phyloP scores from a whole-genome alignment of 768 basidiomycete species.

The Coprinopsis sp. region DNA sequence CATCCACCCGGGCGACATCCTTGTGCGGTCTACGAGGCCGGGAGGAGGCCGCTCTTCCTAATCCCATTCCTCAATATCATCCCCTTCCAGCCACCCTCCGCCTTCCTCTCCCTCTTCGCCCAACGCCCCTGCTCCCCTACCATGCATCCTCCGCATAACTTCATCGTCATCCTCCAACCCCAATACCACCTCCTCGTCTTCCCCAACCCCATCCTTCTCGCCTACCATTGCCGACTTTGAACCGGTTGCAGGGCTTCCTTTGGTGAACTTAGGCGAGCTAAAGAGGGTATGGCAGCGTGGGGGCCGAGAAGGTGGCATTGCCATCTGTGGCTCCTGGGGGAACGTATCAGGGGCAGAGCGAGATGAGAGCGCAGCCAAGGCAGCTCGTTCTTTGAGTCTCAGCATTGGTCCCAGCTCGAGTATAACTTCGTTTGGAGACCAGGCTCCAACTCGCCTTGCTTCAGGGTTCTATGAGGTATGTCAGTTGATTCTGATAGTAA shows the following conservation, averaged over 20 bases:
- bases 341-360: background rate
- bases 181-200: slow-evolving; percentile 6
- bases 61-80: slow-evolving; percentile 55
- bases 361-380: background rate
- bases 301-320: slow-evolving; percentile 5
- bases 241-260: slow-evolving; percentile 27
- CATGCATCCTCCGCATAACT: too few species aligned
- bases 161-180: slow-evolving; percentile 18
- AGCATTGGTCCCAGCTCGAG: slow-evolving; percentile 58
- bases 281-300: slow-evolving; percentile 43
- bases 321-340: background rate
- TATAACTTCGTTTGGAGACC: slow-evolving; percentile 48
- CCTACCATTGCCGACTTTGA: slow-evolving; percentile 23
- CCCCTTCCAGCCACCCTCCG: slow-evolving; percentile 51
- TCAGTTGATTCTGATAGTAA: background rate
- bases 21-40: too few species aligned
- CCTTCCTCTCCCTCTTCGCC: slow-evolving; percentile 26
- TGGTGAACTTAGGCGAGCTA: slow-evolving; percentile 46
- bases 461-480: slow-evolving; percentile 15
- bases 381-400: slow-evolving; percentile 39
- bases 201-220: slow-evolving; percentile 28
- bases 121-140: background rate
- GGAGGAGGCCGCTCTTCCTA: too few species aligned
- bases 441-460: slow-evolving; percentile 34
- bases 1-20: too few species aligned